Evolutionary conservation across 169 alveolate species (phyloP).

Genomic region (Plasmodium knowlesi): DNA sequence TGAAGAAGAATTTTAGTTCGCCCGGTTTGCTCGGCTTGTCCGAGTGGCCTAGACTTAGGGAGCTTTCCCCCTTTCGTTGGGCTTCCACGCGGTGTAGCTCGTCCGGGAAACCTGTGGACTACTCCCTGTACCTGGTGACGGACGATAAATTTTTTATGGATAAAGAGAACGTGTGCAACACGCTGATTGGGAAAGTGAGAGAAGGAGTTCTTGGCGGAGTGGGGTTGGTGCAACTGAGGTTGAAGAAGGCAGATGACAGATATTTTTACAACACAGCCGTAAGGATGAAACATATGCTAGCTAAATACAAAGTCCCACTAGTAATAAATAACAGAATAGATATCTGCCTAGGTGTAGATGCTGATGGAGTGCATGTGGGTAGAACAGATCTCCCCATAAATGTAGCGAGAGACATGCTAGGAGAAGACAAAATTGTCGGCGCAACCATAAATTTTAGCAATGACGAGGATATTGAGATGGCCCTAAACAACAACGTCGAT

Average conservation of each 20-base stretch:
- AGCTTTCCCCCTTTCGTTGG: neutral
- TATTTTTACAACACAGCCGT: conserved; percentile 47
- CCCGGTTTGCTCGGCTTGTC: neutral
- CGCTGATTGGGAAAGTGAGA: conserved; percentile 9
- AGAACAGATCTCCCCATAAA: conserved; percentile 76
- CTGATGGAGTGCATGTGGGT: conserved; percentile 83
- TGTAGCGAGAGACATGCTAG: conserved; percentile 77
- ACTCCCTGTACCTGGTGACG: conserved; percentile 66
- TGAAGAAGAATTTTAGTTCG: neutral
- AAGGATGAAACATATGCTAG: conserved; percentile 15
- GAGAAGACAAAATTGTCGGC: conserved; percentile 78
- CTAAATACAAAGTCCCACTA: conserved; percentile 72
- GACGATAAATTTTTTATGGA: conserved; percentile 56
- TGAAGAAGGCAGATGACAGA: conserved; percentile 70
- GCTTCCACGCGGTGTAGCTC: neutral
- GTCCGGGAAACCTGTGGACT: conserved; percentile 16
- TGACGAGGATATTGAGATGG: conserved; percentile 58
- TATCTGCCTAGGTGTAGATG: conserved; percentile 77
- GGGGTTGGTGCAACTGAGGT: conserved; percentile 78
- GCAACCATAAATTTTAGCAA: conserved; percentile 76
- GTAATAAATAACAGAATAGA: conserved; percentile 79
- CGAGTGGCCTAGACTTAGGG: neutral
- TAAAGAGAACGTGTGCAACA: conserved; percentile 26
- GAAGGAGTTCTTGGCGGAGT: conserved; percentile 76
- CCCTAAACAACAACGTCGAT: conserved; percentile 44